Evolutionary conservation across 2,329 filamentous ascomycete species (phyloP).

Genomic region (Aureobasidium musti): DNA sequence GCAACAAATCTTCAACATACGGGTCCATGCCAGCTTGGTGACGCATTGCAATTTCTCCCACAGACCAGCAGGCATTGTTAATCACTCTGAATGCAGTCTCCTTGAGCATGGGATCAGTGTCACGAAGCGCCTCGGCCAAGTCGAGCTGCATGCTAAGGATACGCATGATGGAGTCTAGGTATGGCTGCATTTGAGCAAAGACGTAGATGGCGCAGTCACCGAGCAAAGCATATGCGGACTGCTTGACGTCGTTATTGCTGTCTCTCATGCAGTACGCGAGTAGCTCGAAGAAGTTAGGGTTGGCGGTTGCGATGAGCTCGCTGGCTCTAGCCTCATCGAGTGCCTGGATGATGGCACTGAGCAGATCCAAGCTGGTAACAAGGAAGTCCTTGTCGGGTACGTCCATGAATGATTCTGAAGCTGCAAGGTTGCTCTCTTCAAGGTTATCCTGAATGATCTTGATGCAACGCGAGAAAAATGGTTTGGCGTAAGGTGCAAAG

Average conservation of each 20-base stretch:
- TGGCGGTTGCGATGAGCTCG: conserved; percentile 72
- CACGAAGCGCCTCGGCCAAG: conserved; percentile 67
- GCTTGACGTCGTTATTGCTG: conserved; percentile 83
- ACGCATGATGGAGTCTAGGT: conserved; percentile 72
- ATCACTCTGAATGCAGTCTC: conserved; percentile 80
- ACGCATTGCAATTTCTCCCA: conserved; percentile 86
- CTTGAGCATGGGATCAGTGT: conserved; percentile 60
- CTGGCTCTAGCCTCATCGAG: conserved; percentile 71
- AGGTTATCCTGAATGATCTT: conserved; percentile 90
- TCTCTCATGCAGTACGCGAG: conserved; percentile 92
- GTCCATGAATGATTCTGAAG: conserved; percentile 66
- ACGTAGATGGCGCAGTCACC: conserved; percentile 95
- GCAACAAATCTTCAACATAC: conserved; percentile 74
- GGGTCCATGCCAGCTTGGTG: conserved; percentile 71
- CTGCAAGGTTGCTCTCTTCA: conserved; percentile 72
- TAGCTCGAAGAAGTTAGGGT: conserved; percentile 86
- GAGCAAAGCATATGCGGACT: conserved; percentile 92
- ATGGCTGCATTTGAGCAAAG: conserved; percentile 75
- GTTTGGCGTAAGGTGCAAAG: conserved; percentile 81
- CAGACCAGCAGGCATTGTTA: conserved; percentile 98
- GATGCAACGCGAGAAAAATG: conserved; percentile 85
- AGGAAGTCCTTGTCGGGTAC: conserved; percentile 95
- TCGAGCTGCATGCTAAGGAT: conserved; percentile 87
- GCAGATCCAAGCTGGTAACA: conserved; percentile 87
- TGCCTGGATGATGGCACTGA: conserved; percentile 92